Percentiles rank a stretch among this genome's conserved stretches.
phyloP scores from a whole-genome alignment of 2,329 filamentous ascomycete species.

The Fusarium pseudonygamai region DNA sequence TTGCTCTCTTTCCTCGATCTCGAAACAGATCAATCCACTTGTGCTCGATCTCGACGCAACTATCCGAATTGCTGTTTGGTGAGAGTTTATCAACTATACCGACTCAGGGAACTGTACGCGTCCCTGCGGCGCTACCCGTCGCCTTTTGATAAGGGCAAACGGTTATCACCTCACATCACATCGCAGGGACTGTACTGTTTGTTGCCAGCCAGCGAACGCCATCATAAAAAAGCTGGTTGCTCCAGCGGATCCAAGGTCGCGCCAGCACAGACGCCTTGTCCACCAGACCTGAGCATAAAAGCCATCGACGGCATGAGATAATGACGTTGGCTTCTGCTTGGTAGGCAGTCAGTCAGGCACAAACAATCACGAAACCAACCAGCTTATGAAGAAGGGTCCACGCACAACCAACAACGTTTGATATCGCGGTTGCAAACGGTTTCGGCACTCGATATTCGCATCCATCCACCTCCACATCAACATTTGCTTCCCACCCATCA shows the following conservation, averaged over 20 bases:
- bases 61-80: slow-evolving; percentile 15
- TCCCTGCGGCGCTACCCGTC: slow-evolving; percentile 18
- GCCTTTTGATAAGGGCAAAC: slow-evolving; percentile 2
- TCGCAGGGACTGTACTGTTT: neutral
- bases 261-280: neutral
- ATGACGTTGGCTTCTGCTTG: slow-evolving; percentile 15
- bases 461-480: neutral
- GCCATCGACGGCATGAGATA: slow-evolving; percentile 19
- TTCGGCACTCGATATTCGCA: neutral
- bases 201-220: slow-evolving; percentile 3
- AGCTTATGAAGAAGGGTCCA: slow-evolving; percentile 2
- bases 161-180: neutral
- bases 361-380: neutral
- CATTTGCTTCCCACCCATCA: neutral
- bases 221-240: slow-evolving; percentile 2
- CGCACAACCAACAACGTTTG: neutral
- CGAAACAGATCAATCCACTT: slow-evolving; percentile 11
- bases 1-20: slow-evolving; percentile 15
- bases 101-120: neutral
- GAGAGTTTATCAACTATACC: slow-evolving; percentile 2
- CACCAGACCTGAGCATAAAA: neutral
- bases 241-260: slow-evolving; percentile 5
- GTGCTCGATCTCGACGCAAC: slow-evolving; percentile 25
- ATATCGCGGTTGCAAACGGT: neutral
- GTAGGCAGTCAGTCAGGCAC: slow-evolving; percentile 6